phyloP scores from a whole-genome alignment of 2,329 filamentous ascomycete genomes.

The Xylaria sp. region DNA sequence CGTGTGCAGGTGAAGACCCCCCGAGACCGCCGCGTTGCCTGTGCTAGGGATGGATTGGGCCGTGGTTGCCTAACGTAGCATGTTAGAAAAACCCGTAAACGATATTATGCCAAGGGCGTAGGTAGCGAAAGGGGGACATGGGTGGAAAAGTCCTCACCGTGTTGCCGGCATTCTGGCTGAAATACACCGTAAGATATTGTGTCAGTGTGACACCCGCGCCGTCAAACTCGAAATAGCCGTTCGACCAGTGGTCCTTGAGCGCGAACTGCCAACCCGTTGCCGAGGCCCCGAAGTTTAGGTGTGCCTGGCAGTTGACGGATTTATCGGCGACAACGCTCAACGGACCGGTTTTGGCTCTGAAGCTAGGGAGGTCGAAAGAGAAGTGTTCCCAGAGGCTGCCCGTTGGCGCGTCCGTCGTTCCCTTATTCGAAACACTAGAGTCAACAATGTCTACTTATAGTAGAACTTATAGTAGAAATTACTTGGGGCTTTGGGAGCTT shows the following conservation, averaged over 20 bases:
- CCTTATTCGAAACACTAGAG: not conserved
- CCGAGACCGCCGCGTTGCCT: constrained; percentile 21
- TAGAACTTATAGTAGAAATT: too few species aligned
- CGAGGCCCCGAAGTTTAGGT: constrained; percentile 35
- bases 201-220: constrained; percentile 37
- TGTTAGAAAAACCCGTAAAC: not conserved
- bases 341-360: constrained; percentile 34
- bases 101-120: not conserved
- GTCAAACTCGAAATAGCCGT: constrained; percentile 33
- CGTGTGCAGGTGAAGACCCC: constrained; percentile 35
- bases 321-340: constrained; percentile 26
- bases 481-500: too few species aligned
- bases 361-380: constrained; percentile 37
- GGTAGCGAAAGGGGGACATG: not conserved
- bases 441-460: too few species aligned
- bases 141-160: constrained; percentile 32
- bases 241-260: constrained; percentile 41
- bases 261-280: constrained; percentile 42
- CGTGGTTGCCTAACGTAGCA: constrained; percentile 12
- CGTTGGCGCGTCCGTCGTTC: constrained; percentile 25
- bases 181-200: constrained; percentile 42
- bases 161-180: constrained; percentile 39
- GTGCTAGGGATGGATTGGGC: constrained; percentile 33
- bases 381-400: constrained; percentile 37
- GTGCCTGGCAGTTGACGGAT: constrained; percentile 42